Evolutionary conservation across 768 basidiomycete species (phyloP), one percentile per base, ranked within the genome.

Genomic region (Tremella mesenterica): DNA sequence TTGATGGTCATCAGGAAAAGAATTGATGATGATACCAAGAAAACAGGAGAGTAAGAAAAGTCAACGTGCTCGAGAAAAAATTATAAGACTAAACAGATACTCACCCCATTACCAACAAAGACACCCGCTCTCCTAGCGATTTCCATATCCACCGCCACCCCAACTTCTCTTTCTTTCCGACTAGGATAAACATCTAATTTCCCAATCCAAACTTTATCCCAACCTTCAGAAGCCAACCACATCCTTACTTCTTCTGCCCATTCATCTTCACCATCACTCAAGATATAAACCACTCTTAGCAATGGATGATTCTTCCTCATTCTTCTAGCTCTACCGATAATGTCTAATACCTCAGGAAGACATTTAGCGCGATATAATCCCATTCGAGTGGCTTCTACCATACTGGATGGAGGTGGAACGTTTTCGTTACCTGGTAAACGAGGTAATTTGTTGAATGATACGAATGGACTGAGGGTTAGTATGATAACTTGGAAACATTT

Each of bases 31-130:
- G n/a, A n/a, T n/a, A n/a, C n/a, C n/a, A n/a, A n/a, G n/a, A n/a
- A n/a, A n/a, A 36, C 33, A n/a, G n/a, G 33, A n/a, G 12, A 12
- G 33, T 28, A 9, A 28, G 25, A 36, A 12, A 10, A 50, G 34
- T 38, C 25, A 8, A 13, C 28, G 8, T 23, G 7, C 39, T 20
- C 8, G 30, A 8, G 27, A 9, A 21, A n/a, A 23, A 27, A 23
- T 7, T 44, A 33, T 9, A n/a, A n/a, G n/a, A 25, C 33, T 12
- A 16, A 4, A 5, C 38, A 23, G n/a, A 16, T 16, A 61, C 69
- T 64, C 60, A 72, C 71, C 48, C 71, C 71, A 49, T 73, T 73
- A 6, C 71, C 71, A 1, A 73, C 71, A 56, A 70, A 73, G 31
- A 73, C 69, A 1, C 71, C 71, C 9, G 67, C 52, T 10, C 71